Base-by-base conservation (phyloP, 805 yeast genomes). In the Metschnikowia matae region DNA sequence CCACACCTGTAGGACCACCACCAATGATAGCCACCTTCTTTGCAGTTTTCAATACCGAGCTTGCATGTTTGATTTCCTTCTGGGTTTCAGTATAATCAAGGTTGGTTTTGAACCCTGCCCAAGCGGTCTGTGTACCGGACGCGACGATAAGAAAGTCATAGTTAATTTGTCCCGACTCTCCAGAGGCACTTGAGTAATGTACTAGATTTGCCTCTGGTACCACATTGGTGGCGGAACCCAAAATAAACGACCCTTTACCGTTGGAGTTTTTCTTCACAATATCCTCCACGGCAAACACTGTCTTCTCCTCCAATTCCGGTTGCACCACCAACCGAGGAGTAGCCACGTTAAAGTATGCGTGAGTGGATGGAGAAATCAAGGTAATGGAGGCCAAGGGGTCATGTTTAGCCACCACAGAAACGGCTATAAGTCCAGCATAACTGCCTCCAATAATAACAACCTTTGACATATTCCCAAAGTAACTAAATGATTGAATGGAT, bases 1-100 rank as follows among this genome's bases (percentile, higher is more conserved):
- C 77, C 10, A 70, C 73, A 4, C 74, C 74, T 14, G 74, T 66
- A 18, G 65, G 51, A n/a, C 74, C 74, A 17, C 69, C 75, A 3
- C 75, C 78, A n/a, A 73, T 41, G 4, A 73, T 54, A 1, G 74
- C 75, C 17, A 72, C 63, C 8, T 57, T 47, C 26, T 59, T 54
- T 7, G 74, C 66, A 2, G 48, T 11, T 40, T 56, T 53, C 20
- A 68, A 49, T 29, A 54, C 37, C 10, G 46, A 23, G 32, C 53
- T 37, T 18, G 66, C 53, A 29, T 54, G 44, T 46, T 57, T 40
- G 29, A 66, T 32, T 4, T 59, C 58, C 7, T 52, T 52, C 31
- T 57, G 52, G 8, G 63, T 48, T 15, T 53, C 41, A 37, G 55
- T 57, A 26, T 48, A 35, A 35, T 54, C 49, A 6, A 57, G 58